phyloP scores from a whole-genome alignment of 78 protist species.

The Salpingoeca rosetta region DNA sequence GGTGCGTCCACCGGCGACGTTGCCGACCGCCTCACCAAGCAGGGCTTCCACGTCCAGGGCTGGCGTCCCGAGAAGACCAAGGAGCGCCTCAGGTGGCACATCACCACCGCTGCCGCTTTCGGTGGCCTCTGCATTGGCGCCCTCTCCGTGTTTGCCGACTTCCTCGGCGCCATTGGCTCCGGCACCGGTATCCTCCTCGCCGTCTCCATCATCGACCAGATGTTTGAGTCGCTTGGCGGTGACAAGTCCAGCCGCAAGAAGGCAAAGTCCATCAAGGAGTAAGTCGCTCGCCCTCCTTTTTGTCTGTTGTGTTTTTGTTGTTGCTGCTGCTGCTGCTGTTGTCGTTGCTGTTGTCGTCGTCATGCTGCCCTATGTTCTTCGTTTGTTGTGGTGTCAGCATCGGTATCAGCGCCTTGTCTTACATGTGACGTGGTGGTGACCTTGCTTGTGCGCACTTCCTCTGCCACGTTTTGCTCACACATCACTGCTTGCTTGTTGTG shows the following conservation, averaged over 20 bases:
- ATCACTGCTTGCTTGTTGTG: background rate
- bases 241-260: conserved; percentile 72
- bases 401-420: background rate
- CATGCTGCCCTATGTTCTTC: background rate
- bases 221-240: conserved; percentile 88
- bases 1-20: conserved; percentile 93
- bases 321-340: no score
- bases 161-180: conserved; percentile 86
- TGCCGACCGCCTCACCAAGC: conserved; percentile 84
- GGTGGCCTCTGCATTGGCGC: conserved; percentile 99
- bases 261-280: background rate
- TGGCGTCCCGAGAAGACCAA: conserved; percentile 57
- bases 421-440: background rate
- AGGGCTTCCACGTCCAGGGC: conserved; percentile 69
- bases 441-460: background rate
- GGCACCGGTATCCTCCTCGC: conserved; percentile 99
- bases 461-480: background rate
- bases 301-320: background rate
- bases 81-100: conserved; percentile 87
- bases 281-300: background rate
- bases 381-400: background rate
- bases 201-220: conserved; percentile 96
- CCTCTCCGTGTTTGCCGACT: conserved; percentile 94
- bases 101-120: conserved; percentile 98
- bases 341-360: background rate